A percentile compares a stretch with the other conserved stretches of the same genome.
Conservation (phyloP, 345 rosid species). For the Populus pruinosa region DNA sequence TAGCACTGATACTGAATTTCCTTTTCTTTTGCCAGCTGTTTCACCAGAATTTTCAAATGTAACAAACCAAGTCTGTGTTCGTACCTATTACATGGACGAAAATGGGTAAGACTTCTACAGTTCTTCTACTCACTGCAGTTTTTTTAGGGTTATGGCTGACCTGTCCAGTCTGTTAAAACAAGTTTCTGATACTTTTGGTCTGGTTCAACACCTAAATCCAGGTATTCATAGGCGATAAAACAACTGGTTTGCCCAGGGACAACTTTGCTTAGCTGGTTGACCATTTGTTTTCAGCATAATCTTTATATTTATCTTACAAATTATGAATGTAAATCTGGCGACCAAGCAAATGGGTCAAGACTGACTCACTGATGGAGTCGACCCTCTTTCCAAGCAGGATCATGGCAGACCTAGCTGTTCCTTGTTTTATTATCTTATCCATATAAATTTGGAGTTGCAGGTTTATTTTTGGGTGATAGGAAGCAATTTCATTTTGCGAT, state of each 20-base stretch:
- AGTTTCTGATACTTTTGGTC: background rate
- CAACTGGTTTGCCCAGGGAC: background rate
- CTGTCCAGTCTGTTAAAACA: background rate
- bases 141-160: background rate
- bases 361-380: background rate
- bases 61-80: constrained; percentile 56
- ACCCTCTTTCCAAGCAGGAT: background rate
- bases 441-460: constrained; percentile 38
- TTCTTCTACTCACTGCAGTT: background rate
- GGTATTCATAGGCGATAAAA: background rate
- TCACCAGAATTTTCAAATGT: constrained; percentile 86
- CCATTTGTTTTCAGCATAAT: background rate
- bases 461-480: constrained; percentile 86
- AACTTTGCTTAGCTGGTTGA: background rate
- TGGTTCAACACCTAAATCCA: constrained; percentile 2
- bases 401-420: background rate
- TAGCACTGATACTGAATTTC: background rate
- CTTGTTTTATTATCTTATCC: background rate
- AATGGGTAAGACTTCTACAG: constrained; percentile 64
- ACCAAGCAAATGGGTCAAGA: background rate
- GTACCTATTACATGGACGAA: constrained; percentile 55
- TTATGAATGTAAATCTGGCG: background rate
- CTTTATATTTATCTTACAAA: background rate
- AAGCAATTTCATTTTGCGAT: constrained; percentile 81
- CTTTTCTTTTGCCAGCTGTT: constrained; percentile 45